Evolutionary conservation across 1,139 yeast genomes (phyloP), one percentile per base, ranked within the genome.

Genomic region (Hyphopichia khmerensis): DNA sequence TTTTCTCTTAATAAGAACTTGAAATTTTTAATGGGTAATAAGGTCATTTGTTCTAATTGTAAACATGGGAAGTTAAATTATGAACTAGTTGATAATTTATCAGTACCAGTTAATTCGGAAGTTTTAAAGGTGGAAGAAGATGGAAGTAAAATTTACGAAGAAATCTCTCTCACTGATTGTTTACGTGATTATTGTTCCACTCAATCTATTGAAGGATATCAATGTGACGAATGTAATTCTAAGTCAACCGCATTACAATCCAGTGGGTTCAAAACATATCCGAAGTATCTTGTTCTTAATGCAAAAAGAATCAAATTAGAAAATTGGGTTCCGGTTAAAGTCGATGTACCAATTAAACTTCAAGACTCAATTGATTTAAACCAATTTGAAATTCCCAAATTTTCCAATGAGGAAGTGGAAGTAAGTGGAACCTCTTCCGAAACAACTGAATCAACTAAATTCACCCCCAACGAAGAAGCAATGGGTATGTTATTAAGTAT

Each of bases 251-350:
- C 77, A 1, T 64, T 77, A n/a, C 70, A 67, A 45, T 52, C 69
- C 1, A 67, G 70, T 9, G 75, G 75, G 4, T 80, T 93, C 53
- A 72, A 70, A 44, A 69, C 87, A 0, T 84, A 69, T 52, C 99
- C 99, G 0, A 70, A 80, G 18, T 73, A 79, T n/a, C 69, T 93
- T 30, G 76, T 87, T 3, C 69, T 88, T 1, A 85, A 84, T 51
- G 87, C 88, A 2, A 85, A 88, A 47, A 74, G 99, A 55, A 89
- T 93, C 45, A 81, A 84, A 47, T 67, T 93, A 41, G 85, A 85
- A 41, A 88, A 90, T 57, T 93, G 98, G 98, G 87, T 84, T 2
- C 98, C 99, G 0, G 72, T 80, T 0, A 93, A 93, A 60, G 73
- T 87, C 1, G 86, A 83, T 48, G 87, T 84, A 6, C 95, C 95